Percentiles rank a stretch among this genome's conserved stretches.
Evolutionary conservation across 2,329 filamentous ascomycete genomes (phyloP).

Genomic region (Monilinia fructigena): DNA sequence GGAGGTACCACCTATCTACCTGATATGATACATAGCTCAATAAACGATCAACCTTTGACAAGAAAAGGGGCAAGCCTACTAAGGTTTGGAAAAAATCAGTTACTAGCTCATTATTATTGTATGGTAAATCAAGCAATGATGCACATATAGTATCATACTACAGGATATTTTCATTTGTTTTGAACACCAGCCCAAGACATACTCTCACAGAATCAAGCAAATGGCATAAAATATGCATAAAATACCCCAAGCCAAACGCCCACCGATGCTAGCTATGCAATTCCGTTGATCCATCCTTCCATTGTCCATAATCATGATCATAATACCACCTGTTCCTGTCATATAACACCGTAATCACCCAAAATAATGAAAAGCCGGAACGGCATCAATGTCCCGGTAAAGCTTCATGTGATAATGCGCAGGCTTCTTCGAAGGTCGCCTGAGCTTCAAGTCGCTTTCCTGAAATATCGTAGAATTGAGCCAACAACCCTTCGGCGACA

Average conservation of each 20-base stretch:
- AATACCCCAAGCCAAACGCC: slow-evolving; percentile 22
- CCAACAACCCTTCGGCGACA: slow-evolving; percentile 76
- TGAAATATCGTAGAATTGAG: slow-evolving; percentile 70
- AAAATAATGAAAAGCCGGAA: neutral
- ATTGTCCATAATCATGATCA: too few relatives aligned
- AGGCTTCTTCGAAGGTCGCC: slow-evolving; percentile 46
- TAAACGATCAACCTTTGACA: neutral
- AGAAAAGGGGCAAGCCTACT: neutral
- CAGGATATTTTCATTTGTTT: neutral
- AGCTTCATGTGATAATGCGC: slow-evolving; percentile 33
- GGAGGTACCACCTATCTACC: too few relatives aligned
- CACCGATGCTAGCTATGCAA: slow-evolving; percentile 19
- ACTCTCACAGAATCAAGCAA: slow-evolving; percentile 25
- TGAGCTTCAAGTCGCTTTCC: slow-evolving; percentile 58
- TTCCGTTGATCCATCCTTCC: neutral
- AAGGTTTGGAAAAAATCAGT: neutral
- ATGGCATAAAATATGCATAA: slow-evolving; percentile 30
- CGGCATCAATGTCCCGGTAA: slow-evolving; percentile 24
- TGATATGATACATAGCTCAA: too few relatives aligned
- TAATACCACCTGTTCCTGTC: neutral
- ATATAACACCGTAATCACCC: neutral
- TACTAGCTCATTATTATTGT: neutral
- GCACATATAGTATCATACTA: neutral
- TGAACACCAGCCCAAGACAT: neutral
- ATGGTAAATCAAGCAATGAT: neutral